A percentile compares a stretch with the other conserved stretches of the same genome.
Conservation (phyloP, 805 yeast species). For the Cephaloascus fragrans region DNA sequence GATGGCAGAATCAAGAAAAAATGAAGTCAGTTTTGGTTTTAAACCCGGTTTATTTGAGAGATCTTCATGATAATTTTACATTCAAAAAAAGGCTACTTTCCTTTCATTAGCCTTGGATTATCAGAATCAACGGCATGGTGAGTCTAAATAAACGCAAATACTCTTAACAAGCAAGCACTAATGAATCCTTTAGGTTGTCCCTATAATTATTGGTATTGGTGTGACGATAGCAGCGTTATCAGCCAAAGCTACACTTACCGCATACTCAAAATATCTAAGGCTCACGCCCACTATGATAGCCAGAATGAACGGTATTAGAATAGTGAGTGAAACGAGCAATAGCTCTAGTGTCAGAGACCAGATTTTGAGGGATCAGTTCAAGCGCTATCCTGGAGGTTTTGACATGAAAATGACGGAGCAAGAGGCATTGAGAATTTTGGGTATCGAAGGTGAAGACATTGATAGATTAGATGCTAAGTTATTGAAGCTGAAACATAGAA, state of each 20-base stretch:
- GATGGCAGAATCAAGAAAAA: no score
- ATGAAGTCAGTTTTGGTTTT: no score
- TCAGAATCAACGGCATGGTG: no score
- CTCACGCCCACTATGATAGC: constrained; percentile 29
- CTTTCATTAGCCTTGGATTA: no score
- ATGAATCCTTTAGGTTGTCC: constrained; percentile 24
- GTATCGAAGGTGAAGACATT: constrained; percentile 48
- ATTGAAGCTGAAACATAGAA: constrained; percentile 64
- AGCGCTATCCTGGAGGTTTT: constrained; percentile 51
- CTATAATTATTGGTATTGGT: constrained; percentile 46
- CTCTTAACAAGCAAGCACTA: not conserved
- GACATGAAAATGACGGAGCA: constrained; percentile 53
- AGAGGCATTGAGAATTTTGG: constrained; percentile 60
- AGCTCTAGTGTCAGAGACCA: constrained; percentile 6
- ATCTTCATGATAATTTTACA: no score
- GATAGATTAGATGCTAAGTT: constrained; percentile 33
- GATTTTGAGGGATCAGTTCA: constrained; percentile 13
- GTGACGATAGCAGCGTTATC: constrained; percentile 43
- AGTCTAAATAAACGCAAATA: no score
- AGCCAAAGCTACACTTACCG: constrained; percentile 18
- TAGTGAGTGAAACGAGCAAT: not conserved
- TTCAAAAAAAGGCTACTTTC: no score
- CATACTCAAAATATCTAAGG: constrained; percentile 17
- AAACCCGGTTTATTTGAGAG: no score
- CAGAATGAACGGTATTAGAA: constrained; percentile 21